phyloP scores from a whole-genome alignment of 129 eudicot species.

The Lonicera japonica region DNA sequence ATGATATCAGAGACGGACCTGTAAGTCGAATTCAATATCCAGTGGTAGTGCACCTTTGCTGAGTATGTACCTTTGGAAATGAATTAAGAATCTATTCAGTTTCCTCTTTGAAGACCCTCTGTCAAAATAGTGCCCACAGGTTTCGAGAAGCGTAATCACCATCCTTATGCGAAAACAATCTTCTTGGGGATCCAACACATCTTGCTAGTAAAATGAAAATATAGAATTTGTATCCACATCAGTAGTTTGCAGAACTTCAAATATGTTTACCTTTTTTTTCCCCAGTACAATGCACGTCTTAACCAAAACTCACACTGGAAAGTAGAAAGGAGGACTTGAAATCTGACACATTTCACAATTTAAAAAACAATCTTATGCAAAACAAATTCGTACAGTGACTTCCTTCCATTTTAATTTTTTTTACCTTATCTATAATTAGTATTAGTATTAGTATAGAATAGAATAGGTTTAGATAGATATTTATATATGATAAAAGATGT shows the following conservation, averaged over 20 bases:
- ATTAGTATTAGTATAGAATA: too few relatives aligned
- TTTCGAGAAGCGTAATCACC: slow-evolving; percentile 88
- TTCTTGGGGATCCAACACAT: slow-evolving; percentile 89
- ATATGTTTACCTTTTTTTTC: neutral
- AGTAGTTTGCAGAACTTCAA: neutral
- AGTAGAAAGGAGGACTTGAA: neutral
- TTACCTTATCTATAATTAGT: neutral
- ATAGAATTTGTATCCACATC: neutral
- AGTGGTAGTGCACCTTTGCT: slow-evolving; percentile 80
- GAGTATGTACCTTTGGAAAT: slow-evolving; percentile 87
- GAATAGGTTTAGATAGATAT: too few relatives aligned
- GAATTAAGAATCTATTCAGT: slow-evolving; percentile 79
- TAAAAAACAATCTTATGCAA: neutral
- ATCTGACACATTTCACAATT: neutral
- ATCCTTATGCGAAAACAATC: slow-evolving; percentile 90
- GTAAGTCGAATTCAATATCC: slow-evolving; percentile 94
- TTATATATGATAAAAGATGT: neutral
- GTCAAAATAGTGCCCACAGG: slow-evolving; percentile 96
- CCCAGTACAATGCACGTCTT: too few relatives aligned
- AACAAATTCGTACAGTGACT: neutral
- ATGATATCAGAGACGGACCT: slow-evolving; percentile 44
- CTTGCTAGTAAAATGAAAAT: slow-evolving; percentile 49
- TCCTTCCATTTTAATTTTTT: neutral
- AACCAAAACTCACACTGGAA: neutral
- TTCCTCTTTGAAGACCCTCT: slow-evolving; percentile 97